These are phyloP conservation scores for Pythium aphanidermatum DNA, from an alignment of 352 stramenopile species.

Conservation along the genomic window DNA sequence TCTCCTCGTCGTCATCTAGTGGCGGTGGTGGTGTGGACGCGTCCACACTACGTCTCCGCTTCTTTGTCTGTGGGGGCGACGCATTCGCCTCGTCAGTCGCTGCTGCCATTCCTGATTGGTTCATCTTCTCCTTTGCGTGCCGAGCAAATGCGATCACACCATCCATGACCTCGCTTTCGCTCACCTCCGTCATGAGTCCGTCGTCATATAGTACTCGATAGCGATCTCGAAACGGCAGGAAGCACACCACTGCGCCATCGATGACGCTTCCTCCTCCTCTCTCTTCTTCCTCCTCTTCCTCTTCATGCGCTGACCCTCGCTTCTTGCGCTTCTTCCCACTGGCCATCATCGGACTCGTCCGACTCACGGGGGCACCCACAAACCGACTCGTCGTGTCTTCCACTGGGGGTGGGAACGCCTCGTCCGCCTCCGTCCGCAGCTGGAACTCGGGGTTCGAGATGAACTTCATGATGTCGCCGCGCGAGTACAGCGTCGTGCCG, in stretches of 20 bases:
- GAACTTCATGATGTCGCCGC: constrained; percentile 60
- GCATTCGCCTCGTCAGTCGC: neutral
- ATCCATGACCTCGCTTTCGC: constrained; percentile 51
- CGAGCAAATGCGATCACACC: constrained; percentile 41
- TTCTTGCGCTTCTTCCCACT: constrained; percentile 7
- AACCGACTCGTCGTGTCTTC: constrained; percentile 47
- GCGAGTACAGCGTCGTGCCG: constrained; percentile 26
- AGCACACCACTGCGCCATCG: constrained; percentile 38
- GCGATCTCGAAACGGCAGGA: constrained; percentile 51
- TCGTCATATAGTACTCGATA: constrained; percentile 57
- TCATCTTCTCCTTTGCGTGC: neutral
- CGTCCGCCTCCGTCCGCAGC: constrained; percentile 37
- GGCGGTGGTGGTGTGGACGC: no score
- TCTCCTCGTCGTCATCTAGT: constrained; percentile 19
- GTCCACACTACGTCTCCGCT: constrained; percentile 8
- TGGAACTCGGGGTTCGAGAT: constrained; percentile 46
- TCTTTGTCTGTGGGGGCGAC: neutral
- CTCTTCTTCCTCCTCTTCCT: neutral
- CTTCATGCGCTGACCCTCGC: neutral
- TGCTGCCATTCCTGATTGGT: neutral
- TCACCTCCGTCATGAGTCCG: constrained; percentile 34
- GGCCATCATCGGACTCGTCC: neutral
- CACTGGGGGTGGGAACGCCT: constrained; percentile 40
- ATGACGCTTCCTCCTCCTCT: neutral
- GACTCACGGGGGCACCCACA: constrained; percentile 35